A percentile compares a stretch with the other conserved stretches of the same genome.
Evolutionary conservation across 192 early-diverging fungal genomes (phyloP).

Genomic region (Pilaira anomala): DNA sequence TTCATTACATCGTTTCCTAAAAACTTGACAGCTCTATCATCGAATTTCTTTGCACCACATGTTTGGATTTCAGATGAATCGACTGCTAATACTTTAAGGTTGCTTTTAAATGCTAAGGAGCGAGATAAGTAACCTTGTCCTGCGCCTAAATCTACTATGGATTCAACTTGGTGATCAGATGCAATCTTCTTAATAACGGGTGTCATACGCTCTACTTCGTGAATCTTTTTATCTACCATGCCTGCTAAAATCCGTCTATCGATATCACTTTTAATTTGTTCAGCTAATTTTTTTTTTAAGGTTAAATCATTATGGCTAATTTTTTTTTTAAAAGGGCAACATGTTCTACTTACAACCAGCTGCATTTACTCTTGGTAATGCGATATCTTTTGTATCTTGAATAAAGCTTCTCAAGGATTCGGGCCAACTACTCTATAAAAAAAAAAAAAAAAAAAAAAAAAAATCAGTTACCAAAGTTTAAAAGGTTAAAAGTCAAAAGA

Average conservation of each 20-base stretch:
- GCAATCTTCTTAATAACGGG: constrained; percentile 56
- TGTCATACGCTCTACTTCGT: constrained; percentile 61
- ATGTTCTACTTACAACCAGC: constrained; percentile 33
- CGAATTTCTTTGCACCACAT: constrained; percentile 65
- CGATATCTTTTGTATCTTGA: constrained; percentile 2
- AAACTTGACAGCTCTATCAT: constrained; percentile 43
- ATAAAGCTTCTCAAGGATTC: constrained; percentile 11
- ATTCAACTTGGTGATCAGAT: constrained; percentile 35
- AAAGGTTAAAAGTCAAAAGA: too few relatives aligned
- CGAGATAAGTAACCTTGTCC: constrained; percentile 77
- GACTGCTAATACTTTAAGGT: constrained; percentile 62
- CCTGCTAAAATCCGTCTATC: constrained; percentile 62
- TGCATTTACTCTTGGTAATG: constrained; percentile 31
- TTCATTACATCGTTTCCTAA: constrained; percentile 20
- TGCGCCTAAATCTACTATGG: constrained; percentile 71
- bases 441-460: too few relatives aligned
- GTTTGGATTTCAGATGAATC: constrained; percentile 70
- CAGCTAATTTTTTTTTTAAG: not conserved
- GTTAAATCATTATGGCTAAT: not conserved
- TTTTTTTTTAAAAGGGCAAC: too few relatives aligned
- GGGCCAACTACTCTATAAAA: constrained; percentile 10
- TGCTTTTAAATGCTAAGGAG: constrained; percentile 62
- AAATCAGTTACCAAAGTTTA: too few relatives aligned
- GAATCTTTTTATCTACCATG: constrained; percentile 71
- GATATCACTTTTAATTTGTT: constrained; percentile 19